Percentiles rank a stretch among this genome's conserved stretches.
phyloP scores from a whole-genome alignment of 164 flowering plant genomes.

The Magnolia officinalis region DNA sequence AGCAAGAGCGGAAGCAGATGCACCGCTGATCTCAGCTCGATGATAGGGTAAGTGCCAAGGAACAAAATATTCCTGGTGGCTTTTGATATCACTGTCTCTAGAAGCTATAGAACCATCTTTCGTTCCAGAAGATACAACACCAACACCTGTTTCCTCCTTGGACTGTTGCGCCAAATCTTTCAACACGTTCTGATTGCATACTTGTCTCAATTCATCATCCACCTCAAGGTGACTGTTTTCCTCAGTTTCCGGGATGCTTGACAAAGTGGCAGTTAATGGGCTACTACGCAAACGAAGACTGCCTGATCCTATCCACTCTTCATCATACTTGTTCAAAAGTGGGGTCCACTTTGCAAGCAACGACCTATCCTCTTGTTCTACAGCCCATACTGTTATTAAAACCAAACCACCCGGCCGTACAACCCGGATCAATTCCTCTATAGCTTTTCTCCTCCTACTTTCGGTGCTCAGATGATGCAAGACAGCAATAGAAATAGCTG shows the following conservation, averaged over 20 bases:
- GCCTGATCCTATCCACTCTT: constrained; percentile 91
- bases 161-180: constrained; percentile 16
- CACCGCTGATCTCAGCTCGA: constrained; percentile 91
- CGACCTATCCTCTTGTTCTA: constrained; percentile 80
- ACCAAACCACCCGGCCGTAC: constrained; percentile 84
- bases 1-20: constrained; percentile 73
- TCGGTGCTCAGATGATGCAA: constrained; percentile 92
- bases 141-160: constrained; percentile 14
- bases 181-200: neutral
- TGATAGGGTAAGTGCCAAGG: constrained; percentile 99
- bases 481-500: constrained; percentile 95
- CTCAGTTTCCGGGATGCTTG: constrained; percentile 79
- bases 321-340: constrained; percentile 53
- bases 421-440: constrained; percentile 72
- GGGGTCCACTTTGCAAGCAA: constrained; percentile 89
- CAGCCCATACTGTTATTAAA: constrained; percentile 95
- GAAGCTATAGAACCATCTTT: constrained; percentile 17
- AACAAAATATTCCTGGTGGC: constrained; percentile 88
- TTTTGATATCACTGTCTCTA: constrained; percentile 17
- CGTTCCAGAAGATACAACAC: constrained; percentile 12
- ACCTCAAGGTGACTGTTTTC: constrained; percentile 29
- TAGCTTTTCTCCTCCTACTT: constrained; percentile 73
- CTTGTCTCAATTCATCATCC: neutral
- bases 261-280: constrained; percentile 36
- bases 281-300: constrained; percentile 51